Conservation (phyloP, 768 basidiomycete genomes). For the Nevesoporus exiguus region DNA sequence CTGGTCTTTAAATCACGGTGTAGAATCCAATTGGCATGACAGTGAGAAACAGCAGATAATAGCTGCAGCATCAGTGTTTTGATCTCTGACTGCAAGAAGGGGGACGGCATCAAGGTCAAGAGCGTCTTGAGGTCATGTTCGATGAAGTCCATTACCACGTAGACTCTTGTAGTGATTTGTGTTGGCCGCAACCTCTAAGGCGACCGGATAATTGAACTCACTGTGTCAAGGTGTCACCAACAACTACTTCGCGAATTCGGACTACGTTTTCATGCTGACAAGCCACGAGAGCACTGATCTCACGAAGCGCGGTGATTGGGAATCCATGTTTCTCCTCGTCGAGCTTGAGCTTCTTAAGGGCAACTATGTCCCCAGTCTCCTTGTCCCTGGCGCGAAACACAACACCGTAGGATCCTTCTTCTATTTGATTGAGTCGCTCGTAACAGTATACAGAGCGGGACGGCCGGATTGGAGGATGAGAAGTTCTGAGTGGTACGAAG, state of each 20-base stretch:
- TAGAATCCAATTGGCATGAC: conserved; percentile 96
- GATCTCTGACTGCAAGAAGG: conserved; percentile 96
- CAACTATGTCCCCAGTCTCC: conserved; percentile 92
- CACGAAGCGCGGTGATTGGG: conserved; percentile 93
- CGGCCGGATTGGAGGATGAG: conserved; percentile 75
- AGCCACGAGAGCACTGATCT: conserved; percentile 94
- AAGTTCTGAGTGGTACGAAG: conserved; percentile 71
- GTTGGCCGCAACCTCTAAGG: conserved; percentile 7
- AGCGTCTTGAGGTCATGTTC: conserved; percentile 99
- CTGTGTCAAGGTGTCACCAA: conserved; percentile 98
- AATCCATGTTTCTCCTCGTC: conserved; percentile 99
- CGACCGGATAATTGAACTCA: conserved; percentile 47
- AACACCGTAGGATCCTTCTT: conserved; percentile 97
- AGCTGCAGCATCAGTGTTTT: conserved; percentile 95
- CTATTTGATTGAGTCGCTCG: conserved; percentile 94
- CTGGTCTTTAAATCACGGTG: conserved; percentile 98
- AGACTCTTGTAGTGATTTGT: conserved; percentile 60
- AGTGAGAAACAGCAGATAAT: conserved; percentile 88
- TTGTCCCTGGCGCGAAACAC: conserved; percentile 97
- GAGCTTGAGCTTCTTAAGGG: conserved; percentile 95
- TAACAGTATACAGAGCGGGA: conserved; percentile 94
- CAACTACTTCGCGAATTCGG: conserved; percentile 94
- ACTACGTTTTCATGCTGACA: conserved; percentile 96
- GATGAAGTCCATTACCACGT: conserved; percentile 99
- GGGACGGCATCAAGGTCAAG: conserved; percentile 90